Evolutionary conservation across 495 filamentous ascomycete species (phyloP), one percentile per base, ranked within the genome.

Genomic region (Diplogelasinospora grovesii): DNA sequence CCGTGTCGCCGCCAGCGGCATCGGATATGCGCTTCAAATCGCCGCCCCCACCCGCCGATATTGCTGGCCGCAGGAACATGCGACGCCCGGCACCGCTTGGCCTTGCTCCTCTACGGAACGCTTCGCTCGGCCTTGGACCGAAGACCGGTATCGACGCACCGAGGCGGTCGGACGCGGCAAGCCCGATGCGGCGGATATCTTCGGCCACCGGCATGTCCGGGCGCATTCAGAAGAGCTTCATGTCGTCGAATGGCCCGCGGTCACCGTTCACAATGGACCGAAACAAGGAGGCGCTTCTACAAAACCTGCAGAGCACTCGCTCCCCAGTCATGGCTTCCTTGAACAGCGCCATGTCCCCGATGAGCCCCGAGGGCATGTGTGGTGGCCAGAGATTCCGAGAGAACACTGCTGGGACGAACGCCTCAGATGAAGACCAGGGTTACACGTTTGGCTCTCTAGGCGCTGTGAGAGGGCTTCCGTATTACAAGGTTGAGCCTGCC

Each of bases 51-150:
- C 57, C 67, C 1, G 59, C 64, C 26, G 65, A 73, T 43, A 66
- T 73, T 26, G 69, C 69, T 15, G 58, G 64, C 13, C 61, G 69
- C 20, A 57, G 69, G 39, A 73, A 71, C 43, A 60, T 63, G 35
- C 56, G 64, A 6, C 60, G 67, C 8, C 67, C 68, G 2, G 60
- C 66, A 9, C 53, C 60, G 11, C 57, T 73, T 5, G 63, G 59
- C 10, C 49, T 63, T 13, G 22, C 54, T 11, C 50, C 64, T 2
- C 44, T 64, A 1, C 57, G 67, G 11, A 61, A 54, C 19, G 56
- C 46, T 16, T 59, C 61, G 7, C 48, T 47, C 33, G 59, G 57
- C n/a, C 42, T 40, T 2, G 57, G 54, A 11, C 57, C 63, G 3
- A 71, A 65, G 51, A 63, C 60, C 1, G 61, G 54, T 14, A 36